phyloP scores from a whole-genome alignment of 441 rosid genomes.

The Brassica hybrid region DNA sequence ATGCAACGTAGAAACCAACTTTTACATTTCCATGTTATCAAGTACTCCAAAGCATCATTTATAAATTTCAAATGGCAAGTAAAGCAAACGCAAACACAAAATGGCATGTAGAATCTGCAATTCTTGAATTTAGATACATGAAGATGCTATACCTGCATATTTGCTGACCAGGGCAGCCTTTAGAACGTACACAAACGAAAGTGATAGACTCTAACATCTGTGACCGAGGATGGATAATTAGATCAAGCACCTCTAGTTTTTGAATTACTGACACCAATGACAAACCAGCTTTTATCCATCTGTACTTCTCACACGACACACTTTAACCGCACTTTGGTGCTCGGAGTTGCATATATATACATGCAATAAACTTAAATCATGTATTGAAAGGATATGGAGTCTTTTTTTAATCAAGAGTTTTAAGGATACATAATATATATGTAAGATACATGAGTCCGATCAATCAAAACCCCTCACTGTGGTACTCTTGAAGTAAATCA shows the following conservation, averaged over 20 bases:
- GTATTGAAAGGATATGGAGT: not conserved
- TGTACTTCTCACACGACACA: not conserved
- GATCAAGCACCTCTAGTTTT: not conserved
- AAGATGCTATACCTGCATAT: not conserved
- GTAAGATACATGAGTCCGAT: constrained; percentile 25
- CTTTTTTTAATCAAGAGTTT: not conserved
- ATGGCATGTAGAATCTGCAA: not conserved
- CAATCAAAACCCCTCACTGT: constrained; percentile 17
- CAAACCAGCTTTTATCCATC: too few species aligned
- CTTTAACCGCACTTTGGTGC: not conserved
- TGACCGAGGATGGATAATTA: not conserved
- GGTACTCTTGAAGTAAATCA: constrained; percentile 21
- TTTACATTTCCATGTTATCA: not conserved
- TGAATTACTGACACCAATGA: not conserved
- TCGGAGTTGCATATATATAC: constrained; percentile 3
- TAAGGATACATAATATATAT: constrained; percentile 24
- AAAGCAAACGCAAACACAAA: not conserved
- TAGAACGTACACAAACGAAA: not conserved
- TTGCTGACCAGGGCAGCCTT: not conserved
- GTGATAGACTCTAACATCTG: constrained; percentile 44
- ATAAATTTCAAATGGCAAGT: not conserved
- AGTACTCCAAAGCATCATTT: not conserved
- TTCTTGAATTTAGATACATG: not conserved
- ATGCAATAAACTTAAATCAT: constrained; percentile 17
- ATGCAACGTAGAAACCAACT: not conserved